phyloP scores from a whole-genome alignment of 208 protist species.

The Vickermania ingenoplastis region DNA sequence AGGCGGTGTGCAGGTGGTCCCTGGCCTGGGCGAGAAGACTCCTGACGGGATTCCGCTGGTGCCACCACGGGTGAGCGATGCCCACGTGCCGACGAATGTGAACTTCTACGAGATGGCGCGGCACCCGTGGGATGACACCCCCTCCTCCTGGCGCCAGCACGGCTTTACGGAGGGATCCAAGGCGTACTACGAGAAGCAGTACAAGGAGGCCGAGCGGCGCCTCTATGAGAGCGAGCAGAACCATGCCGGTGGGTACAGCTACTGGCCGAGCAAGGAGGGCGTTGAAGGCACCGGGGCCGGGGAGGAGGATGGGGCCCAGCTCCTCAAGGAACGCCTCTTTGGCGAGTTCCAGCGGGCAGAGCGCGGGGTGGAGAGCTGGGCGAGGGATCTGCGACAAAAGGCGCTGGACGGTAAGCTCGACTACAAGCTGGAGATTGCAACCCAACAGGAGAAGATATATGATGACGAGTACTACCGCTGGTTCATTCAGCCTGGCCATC shows the following conservation, averaged over 20 bases:
- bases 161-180: slow-evolving; percentile 84
- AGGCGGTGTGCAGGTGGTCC: slow-evolving; percentile 65
- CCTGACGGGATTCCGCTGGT: slow-evolving; percentile 29
- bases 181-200: slow-evolving; percentile 81
- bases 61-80: slow-evolving; percentile 40
- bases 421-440: slow-evolving; percentile 73
- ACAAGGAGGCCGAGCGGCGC: slow-evolving; percentile 64
- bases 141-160: slow-evolving; percentile 73
- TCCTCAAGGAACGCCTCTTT: slow-evolving; percentile 74
- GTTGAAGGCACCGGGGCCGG: slow-evolving; percentile 30
- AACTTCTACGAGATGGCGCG: slow-evolving; percentile 91
- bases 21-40: slow-evolving; percentile 59
- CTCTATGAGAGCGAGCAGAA: slow-evolving; percentile 55
- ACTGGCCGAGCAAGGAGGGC: slow-evolving; percentile 72
- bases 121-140: slow-evolving; percentile 81
- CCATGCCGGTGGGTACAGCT: slow-evolving; percentile 46
- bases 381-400: slow-evolving; percentile 51
- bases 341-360: slow-evolving; percentile 41
- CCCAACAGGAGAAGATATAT: slow-evolving; percentile 87
- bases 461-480: slow-evolving; percentile 91
- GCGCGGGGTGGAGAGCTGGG: slow-evolving; percentile 69
- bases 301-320: slow-evolving; percentile 24
- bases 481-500: slow-evolving; percentile 84
- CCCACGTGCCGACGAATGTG: slow-evolving; percentile 76
- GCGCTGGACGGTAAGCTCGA: slow-evolving; percentile 51